Evolutionary conservation across 352 stramenopile species (phyloP).

Genomic region (Elongisporangium undulatum): DNA sequence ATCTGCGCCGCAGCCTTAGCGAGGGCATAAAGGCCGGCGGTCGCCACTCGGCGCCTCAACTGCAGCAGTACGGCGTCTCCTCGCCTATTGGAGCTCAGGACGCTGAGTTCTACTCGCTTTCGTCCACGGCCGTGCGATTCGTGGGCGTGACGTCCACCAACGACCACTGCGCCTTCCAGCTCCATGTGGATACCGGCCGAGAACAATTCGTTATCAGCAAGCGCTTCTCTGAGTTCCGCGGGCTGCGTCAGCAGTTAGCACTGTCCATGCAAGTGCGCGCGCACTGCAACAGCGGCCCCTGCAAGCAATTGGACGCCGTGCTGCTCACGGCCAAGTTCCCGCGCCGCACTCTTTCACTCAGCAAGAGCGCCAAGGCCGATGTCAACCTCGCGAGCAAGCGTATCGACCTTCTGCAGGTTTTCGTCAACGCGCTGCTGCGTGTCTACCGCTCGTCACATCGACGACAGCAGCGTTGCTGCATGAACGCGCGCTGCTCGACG

Average conservation of each 20-base stretch:
- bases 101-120: slow-evolving; percentile 16
- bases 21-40: background rate
- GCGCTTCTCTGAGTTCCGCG: slow-evolving; percentile 70
- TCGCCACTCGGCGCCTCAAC: background rate
- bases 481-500: slow-evolving; percentile 43
- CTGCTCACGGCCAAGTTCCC: slow-evolving; percentile 55
- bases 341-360: slow-evolving; percentile 26
- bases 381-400: slow-evolving; percentile 33
- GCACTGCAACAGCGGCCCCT: slow-evolving; percentile 39
- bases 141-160: slow-evolving; percentile 28
- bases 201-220: slow-evolving; percentile 56
- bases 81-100: background rate
- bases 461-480: slow-evolving; percentile 52
- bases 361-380: slow-evolving; percentile 5
- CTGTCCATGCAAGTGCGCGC: slow-evolving; percentile 8
- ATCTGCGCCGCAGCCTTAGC: background rate
- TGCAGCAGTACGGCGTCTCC: slow-evolving; percentile 1
- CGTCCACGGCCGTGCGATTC: slow-evolving; percentile 35
- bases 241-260: slow-evolving; percentile 46
- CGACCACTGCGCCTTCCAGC: slow-evolving; percentile 44
- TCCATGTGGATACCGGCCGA: slow-evolving; percentile 50
- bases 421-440: slow-evolving; percentile 43
- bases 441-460: slow-evolving; percentile 40
- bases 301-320: slow-evolving; percentile 26
- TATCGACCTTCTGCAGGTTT: slow-evolving; percentile 36